Percentiles rank a stretch among this genome's conserved stretches.
These are phyloP conservation scores for Blastobotrys peoriensis DNA, from an alignment of 805 yeast genomes.

Conservation along the genomic window DNA sequence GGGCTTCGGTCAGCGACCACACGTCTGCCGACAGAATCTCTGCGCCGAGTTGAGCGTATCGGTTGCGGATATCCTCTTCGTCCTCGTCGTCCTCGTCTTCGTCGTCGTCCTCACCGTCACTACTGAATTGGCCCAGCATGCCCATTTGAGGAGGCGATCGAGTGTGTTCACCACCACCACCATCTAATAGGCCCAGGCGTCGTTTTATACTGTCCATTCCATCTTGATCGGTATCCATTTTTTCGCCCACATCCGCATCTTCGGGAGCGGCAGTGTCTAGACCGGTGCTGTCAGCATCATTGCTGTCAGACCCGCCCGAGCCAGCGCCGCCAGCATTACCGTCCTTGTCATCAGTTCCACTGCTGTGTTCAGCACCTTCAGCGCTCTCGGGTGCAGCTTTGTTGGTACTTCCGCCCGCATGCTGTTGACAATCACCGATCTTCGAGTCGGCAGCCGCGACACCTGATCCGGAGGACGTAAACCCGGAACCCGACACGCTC, in stretches of 20 bases:
- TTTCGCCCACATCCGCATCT: no score
- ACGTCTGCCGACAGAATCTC: constrained; percentile 88
- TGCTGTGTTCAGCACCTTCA: neutral
- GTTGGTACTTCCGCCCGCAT: neutral
- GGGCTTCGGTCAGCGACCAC: constrained; percentile 88
- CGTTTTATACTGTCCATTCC: no score
- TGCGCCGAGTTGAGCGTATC: constrained; percentile 63
- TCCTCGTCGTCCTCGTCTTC: constrained; percentile 28
- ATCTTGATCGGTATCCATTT: no score
- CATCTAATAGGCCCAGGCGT: no score
- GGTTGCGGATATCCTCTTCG: constrained; percentile 25
- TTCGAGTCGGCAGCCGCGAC: neutral
- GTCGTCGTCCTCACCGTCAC: constrained; percentile 17
- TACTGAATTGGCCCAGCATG: constrained; percentile 8
- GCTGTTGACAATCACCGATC: neutral
- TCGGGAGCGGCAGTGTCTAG: neutral
- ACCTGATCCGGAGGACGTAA: neutral
- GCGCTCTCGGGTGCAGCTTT: neutral
- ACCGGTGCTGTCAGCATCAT: neutral
- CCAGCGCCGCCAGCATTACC: neutral
- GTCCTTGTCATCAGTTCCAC: neutral
- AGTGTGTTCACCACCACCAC: no score
- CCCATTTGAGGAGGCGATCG: neutral
- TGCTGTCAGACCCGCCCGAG: neutral
- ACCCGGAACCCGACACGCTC: neutral